A percentile compares a stretch with the other conserved stretches of the same genome.
These are phyloP conservation scores for Ambrosia trifida DNA, from an alignment of 129 eudicot species.

Conservation along the genomic window DNA sequence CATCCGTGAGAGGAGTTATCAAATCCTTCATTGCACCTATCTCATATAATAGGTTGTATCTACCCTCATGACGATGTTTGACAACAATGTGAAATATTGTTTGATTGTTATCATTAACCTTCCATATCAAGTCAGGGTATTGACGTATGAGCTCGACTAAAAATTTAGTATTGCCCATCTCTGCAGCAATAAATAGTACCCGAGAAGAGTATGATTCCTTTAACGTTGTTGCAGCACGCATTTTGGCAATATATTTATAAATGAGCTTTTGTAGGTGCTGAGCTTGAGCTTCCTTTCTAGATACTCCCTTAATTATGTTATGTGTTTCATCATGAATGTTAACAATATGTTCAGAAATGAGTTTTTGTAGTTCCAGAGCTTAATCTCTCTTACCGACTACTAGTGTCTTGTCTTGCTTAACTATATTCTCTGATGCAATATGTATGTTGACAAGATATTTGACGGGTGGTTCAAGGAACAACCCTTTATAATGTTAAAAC, in stretches of 20 bases:
- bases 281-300: background rate
- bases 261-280: background rate
- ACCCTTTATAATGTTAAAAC: too few relatives aligned
- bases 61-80: background rate
- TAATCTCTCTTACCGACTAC: background rate
- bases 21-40: too few relatives aligned
- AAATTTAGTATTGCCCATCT: background rate
- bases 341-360: constrained; percentile 12
- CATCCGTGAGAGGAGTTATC: too few relatives aligned
- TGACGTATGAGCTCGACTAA: background rate
- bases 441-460: constrained; percentile 14
- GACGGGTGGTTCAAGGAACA: too few relatives aligned
- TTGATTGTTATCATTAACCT: background rate
- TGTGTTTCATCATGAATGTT: constrained; percentile 4
- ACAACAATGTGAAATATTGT: constrained; percentile 9
- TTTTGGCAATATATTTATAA: background rate
- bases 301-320: background rate
- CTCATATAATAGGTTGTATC: too few relatives aligned
- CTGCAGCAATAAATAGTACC: too few relatives aligned
- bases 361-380: constrained; percentile 21
- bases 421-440: background rate
- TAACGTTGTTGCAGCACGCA: background rate
- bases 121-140: constrained; percentile 10
- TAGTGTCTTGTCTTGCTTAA: constrained; percentile 1
- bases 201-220: background rate